phyloP scores from a whole-genome alignment of 202 grass and related monocot species.

The Carex arenaria region DNA sequence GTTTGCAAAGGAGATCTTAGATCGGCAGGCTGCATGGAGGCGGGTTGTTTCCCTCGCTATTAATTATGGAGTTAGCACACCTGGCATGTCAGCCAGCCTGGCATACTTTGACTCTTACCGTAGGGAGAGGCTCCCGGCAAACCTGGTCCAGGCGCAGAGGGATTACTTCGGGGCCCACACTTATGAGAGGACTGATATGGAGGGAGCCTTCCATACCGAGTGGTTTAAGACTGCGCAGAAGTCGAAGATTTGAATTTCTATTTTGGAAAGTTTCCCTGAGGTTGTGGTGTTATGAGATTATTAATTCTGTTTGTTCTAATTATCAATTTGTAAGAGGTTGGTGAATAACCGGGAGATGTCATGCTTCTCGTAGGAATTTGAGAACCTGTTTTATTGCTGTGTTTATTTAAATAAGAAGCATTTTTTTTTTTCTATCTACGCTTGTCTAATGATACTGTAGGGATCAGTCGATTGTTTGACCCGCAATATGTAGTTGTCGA shows the following conservation, averaged over 20 bases:
- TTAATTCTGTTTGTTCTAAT: not conserved
- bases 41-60: slow-evolving; percentile 68
- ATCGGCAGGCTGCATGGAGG: slow-evolving; percentile 67
- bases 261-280: not conserved
- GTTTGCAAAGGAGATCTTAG: slow-evolving; percentile 77
- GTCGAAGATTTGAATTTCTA: slow-evolving; percentile 43
- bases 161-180: slow-evolving; percentile 85
- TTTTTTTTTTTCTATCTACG: not conserved
- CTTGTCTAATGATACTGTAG: not conserved
- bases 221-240: slow-evolving; percentile 77
- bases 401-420: slow-evolving; percentile 14
- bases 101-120: slow-evolving; percentile 82
- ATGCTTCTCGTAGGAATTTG: not conserved
- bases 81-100: slow-evolving; percentile 66
- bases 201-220: slow-evolving; percentile 68
- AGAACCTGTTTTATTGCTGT: not conserved
- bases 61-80: slow-evolving; percentile 75
- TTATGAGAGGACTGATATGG: slow-evolving; percentile 73
- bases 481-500: not conserved
- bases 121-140: slow-evolving; percentile 64
- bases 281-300: not conserved
- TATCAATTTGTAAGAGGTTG: not conserved
- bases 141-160: slow-evolving; percentile 79
- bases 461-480: not conserved
- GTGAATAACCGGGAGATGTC: not conserved